These are phyloP conservation scores for Coemansia sp. DNA, from an alignment of 192 early-diverging fungal species.

Conservation along the genomic window DNA sequence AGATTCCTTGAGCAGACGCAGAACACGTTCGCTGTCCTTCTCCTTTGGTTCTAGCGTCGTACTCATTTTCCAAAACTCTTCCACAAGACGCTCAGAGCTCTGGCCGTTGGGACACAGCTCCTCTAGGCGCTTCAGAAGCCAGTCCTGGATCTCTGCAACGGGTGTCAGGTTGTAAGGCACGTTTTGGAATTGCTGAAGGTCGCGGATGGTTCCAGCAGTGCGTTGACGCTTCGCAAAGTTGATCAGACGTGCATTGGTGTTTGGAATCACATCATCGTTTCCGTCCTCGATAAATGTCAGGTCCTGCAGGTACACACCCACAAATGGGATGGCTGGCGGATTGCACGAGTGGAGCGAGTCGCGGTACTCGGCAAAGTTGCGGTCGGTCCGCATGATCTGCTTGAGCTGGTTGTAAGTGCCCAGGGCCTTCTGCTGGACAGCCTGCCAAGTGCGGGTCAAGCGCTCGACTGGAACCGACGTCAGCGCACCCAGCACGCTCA, in stretches of 20 bases:
- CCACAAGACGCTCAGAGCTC: conserved; percentile 57
- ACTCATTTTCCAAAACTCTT: conserved; percentile 77
- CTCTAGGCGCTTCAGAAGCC: conserved; percentile 68
- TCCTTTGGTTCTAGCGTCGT: conserved; percentile 83
- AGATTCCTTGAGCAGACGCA: conserved; percentile 72
- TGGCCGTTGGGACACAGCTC: conserved; percentile 65
- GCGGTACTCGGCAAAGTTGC: conserved; percentile 84
- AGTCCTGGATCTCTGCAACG: conserved; percentile 84
- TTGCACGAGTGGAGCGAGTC: conserved; percentile 79
- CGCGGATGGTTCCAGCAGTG: conserved; percentile 83
- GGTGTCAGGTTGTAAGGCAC: conserved; percentile 72
- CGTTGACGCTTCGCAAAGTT: conserved; percentile 90
- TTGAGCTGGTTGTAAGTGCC: conserved; percentile 65
- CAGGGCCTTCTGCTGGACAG: conserved; percentile 61
- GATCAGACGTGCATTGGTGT: conserved; percentile 64
- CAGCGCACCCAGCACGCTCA: conserved; percentile 88
- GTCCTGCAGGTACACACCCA: conserved; percentile 85
- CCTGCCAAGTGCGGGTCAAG: conserved; percentile 90
- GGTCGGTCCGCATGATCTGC: conserved; percentile 73
- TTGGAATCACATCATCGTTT: conserved; percentile 71
- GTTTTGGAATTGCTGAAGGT: conserved; percentile 88
- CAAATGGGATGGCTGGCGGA: conserved; percentile 80
- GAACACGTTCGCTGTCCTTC: conserved; percentile 80
- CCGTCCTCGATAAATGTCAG: conserved; percentile 92
- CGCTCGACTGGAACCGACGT: conserved; percentile 87